Conservation (phyloP, 495 filamentous ascomycete genomes). For the Hyaloscypha bicolor region DNA sequence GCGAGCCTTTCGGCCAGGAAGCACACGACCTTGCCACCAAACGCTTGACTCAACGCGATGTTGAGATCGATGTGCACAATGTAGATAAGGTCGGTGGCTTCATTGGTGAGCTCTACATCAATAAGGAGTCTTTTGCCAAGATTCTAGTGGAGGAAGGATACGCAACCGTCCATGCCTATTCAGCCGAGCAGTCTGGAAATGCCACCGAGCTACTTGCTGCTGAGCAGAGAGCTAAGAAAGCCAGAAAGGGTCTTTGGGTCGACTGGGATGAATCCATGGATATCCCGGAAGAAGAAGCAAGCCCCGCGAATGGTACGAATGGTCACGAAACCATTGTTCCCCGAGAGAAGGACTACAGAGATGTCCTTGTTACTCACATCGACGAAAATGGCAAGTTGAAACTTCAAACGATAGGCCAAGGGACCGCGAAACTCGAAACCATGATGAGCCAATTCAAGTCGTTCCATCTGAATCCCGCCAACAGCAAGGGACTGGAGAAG, state of each 20-base stretch:
- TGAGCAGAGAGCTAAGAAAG: slow-evolving; percentile 84
- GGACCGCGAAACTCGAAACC: slow-evolving; percentile 77
- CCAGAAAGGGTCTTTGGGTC: slow-evolving; percentile 84
- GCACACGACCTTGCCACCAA: slow-evolving; percentile 87
- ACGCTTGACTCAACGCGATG: slow-evolving; percentile 90
- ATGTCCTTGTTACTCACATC: slow-evolving; percentile 87
- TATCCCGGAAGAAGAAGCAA: slow-evolving; percentile 52
- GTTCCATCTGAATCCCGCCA: slow-evolving; percentile 78
- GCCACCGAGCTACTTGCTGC: slow-evolving; percentile 84
- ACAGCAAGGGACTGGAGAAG: slow-evolving; percentile 68
- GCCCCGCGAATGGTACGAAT: slow-evolving; percentile 50
- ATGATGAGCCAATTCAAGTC: slow-evolving; percentile 87
- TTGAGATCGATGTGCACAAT: slow-evolving; percentile 93
- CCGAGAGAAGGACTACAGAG: slow-evolving; percentile 81
- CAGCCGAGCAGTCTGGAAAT: slow-evolving; percentile 92
- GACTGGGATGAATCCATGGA: slow-evolving; percentile 90
- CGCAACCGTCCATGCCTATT: slow-evolving; percentile 89
- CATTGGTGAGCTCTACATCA: slow-evolving; percentile 91
- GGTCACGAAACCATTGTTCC: slow-evolving; percentile 50
- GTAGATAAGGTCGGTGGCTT: slow-evolving; percentile 97
- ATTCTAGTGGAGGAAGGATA: slow-evolving; percentile 91
- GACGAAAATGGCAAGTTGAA: slow-evolving; percentile 77
- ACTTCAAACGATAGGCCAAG: slow-evolving; percentile 82
- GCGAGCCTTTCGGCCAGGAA: slow-evolving; percentile 94
- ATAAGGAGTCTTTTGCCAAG: slow-evolving; percentile 96